Evolutionary conservation across 2,329 filamentous ascomycete genomes (phyloP).

Genomic region (Botryotinia globosa): DNA sequence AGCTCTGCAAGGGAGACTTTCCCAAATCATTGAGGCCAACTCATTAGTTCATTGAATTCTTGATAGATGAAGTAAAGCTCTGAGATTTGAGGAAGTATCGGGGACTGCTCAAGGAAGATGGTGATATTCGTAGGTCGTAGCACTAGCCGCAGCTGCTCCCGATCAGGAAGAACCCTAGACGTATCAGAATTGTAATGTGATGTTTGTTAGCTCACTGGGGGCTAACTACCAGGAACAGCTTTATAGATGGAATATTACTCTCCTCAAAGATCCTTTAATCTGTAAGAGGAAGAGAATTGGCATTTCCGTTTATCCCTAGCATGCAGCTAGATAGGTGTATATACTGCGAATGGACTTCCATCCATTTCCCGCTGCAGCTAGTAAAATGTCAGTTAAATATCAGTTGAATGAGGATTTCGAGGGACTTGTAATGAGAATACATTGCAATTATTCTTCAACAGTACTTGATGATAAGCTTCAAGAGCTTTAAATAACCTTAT

Average conservation of each 20-base stretch:
- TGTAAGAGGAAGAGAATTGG: too few species aligned
- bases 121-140: not conserved
- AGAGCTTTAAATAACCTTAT: not conserved
- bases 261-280: not conserved
- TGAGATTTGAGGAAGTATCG: not conserved
- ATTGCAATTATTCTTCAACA: not conserved
- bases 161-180: not conserved
- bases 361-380: not conserved
- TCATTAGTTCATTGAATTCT: not conserved
- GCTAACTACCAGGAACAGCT: not conserved
- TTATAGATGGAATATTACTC: too few species aligned
- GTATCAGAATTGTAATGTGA: not conserved
- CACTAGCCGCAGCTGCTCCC: not conserved
- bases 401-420: not conserved
- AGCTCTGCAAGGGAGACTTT: not conserved
- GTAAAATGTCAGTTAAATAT: not conserved
- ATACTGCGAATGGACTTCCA: not conserved
- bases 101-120: not conserved
- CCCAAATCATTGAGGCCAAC: not conserved
- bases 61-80: not conserved
- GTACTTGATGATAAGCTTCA: not conserved
- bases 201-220: not conserved
- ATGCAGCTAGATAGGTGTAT: too few species aligned
- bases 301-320: too few species aligned
- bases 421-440: not conserved